Evolutionary conservation across 179 eudicot genomes (phyloP).

Genomic region (Camellia oleifera): DNA sequence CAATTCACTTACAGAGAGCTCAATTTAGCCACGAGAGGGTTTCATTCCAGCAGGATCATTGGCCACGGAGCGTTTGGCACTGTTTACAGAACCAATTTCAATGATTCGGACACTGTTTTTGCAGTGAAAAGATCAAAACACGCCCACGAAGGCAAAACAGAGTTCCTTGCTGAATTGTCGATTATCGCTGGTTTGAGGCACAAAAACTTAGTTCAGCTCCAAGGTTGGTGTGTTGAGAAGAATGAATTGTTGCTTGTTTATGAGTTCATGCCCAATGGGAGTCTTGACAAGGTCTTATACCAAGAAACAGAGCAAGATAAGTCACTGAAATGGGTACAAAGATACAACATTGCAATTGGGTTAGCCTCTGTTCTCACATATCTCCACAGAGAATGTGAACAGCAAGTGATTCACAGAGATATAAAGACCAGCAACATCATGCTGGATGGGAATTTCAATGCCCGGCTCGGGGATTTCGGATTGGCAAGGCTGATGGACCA

Average conservation of each 20-base stretch:
- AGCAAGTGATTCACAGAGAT: slow-evolving; percentile 84
- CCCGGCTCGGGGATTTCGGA: slow-evolving; percentile 85
- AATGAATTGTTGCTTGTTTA: slow-evolving; percentile 81
- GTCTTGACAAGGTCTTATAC: slow-evolving; percentile 63
- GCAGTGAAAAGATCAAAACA: slow-evolving; percentile 88
- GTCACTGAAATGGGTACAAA: slow-evolving; percentile 52
- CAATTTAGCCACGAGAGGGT: slow-evolving; percentile 63
- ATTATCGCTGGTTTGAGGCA: slow-evolving; percentile 79
- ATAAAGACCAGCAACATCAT: slow-evolving; percentile 75
- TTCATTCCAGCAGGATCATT: slow-evolving; percentile 57
- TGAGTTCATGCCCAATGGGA: slow-evolving; percentile 83
- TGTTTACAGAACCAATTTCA: slow-evolving; percentile 70
- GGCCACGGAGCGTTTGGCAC: slow-evolving; percentile 89
- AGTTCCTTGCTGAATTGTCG: slow-evolving; percentile 69
- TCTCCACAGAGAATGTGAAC: slow-evolving; percentile 86
- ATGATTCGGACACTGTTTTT: slow-evolving; percentile 33
- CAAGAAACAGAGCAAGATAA: slow-evolving; percentile 32
- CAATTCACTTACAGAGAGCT: slow-evolving; percentile 67
- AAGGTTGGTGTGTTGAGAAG: slow-evolving; percentile 91
- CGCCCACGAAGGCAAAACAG: slow-evolving; percentile 61
- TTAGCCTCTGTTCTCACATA: slow-evolving; percentile 80
- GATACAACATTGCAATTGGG: slow-evolving; percentile 74
- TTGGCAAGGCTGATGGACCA: slow-evolving; percentile 81
- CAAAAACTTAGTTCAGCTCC: slow-evolving; percentile 79
- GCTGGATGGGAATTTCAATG: slow-evolving; percentile 61